Percentiles rank a stretch among this genome's conserved stretches.
phyloP scores from a whole-genome alignment of 176 grass and related monocot genomes.

The Rhipidocladum racemiflorum region DNA sequence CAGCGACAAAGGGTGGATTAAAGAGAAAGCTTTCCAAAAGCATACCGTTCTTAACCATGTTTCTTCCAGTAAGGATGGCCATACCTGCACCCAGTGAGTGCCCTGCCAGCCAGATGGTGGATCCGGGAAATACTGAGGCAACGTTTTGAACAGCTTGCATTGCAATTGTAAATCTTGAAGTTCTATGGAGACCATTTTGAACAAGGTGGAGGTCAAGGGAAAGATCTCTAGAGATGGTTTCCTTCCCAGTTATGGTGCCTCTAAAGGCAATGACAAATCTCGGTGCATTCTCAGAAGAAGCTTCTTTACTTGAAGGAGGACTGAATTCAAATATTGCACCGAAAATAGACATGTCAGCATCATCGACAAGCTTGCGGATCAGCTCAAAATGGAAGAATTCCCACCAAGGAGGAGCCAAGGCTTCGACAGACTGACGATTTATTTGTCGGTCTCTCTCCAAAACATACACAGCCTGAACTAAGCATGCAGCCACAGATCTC shows the following conservation, averaged over 20 bases:
- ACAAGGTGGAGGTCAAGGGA: constrained; percentile 65
- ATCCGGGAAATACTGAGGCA: constrained; percentile 52
- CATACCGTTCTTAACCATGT: constrained; percentile 77
- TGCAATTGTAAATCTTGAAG: constrained; percentile 77
- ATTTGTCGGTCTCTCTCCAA: constrained; percentile 81
- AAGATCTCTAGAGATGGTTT: constrained; percentile 76
- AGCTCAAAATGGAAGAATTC: constrained; percentile 83
- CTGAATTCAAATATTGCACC: constrained; percentile 90
- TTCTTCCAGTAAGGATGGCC: constrained; percentile 84
- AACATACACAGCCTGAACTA: constrained; percentile 91
- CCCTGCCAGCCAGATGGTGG: constrained; percentile 67
- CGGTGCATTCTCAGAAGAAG: constrained; percentile 44
- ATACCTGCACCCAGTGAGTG: constrained; percentile 77
- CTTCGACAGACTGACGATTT: constrained; percentile 49
- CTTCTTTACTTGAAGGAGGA: constrained; percentile 42
- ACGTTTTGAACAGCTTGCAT: constrained; percentile 90
- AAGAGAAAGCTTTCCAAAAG: constrained; percentile 81
- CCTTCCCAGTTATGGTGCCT: constrained; percentile 81
- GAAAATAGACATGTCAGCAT: constrained; percentile 75
- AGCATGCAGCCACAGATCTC: constrained; percentile 76
- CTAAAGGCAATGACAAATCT: constrained; percentile 92
- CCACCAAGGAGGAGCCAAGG: constrained; percentile 78
- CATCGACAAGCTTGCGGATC: constrained; percentile 78
- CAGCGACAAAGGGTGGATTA: constrained; percentile 77
- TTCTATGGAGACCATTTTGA: constrained; percentile 74